These are phyloP conservation scores for Candida khao-thaluensis DNA, from an alignment of 805 yeast genomes.

Conservation along the genomic window DNA sequence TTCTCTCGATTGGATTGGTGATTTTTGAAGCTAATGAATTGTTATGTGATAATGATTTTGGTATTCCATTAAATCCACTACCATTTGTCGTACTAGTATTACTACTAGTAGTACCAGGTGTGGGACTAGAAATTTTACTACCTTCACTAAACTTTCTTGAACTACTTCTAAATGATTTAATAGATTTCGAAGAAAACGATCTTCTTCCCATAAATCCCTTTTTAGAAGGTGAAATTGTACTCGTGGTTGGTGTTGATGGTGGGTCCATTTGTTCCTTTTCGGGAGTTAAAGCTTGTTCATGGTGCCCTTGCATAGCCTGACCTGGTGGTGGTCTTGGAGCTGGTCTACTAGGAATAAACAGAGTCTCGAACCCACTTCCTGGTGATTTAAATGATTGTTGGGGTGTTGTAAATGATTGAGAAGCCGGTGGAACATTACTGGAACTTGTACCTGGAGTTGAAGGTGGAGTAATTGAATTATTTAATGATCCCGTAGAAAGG, in stretches of 20 bases:
- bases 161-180: constrained; percentile 27
- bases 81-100: no score
- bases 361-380: constrained; percentile 28
- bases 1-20: constrained; percentile 15
- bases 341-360: constrained; percentile 64
- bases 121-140: constrained; percentile 15
- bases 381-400: constrained; percentile 9
- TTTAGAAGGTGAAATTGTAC: constrained; percentile 12
- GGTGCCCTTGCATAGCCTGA: no score
- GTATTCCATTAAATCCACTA: constrained; percentile 21
- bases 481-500: constrained; percentile 24
- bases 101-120: constrained; percentile 6
- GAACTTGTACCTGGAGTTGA: constrained; percentile 22
- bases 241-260: not conserved
- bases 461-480: constrained; percentile 29
- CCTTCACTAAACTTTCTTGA: constrained; percentile 23
- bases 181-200: constrained; percentile 39
- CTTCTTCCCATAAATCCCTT: constrained; percentile 30
- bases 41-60: constrained; percentile 44
- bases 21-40: constrained; percentile 32
- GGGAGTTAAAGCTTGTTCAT: no score
- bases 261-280: no score
- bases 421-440: not conserved
- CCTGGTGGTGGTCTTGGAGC: constrained; percentile 60
- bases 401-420: constrained; percentile 3